Conservation (phyloP, 148 eudicot species). For the Silene latifolia region DNA sequence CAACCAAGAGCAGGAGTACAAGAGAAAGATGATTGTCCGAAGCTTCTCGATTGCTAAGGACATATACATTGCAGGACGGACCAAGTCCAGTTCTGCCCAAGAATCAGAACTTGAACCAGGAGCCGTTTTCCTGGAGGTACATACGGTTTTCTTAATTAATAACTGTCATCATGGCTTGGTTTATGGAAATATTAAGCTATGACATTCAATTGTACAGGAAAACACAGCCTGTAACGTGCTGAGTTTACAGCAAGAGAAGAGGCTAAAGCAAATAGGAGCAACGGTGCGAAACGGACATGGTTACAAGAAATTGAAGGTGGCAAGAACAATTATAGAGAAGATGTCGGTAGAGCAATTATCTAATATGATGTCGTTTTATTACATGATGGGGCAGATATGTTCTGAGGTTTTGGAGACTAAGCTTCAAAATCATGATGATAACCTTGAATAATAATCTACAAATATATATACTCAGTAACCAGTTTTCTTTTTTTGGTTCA, state of each 20-base stretch:
- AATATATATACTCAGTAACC: no score
- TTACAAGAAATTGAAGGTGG: constrained; percentile 35
- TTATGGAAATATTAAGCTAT: neutral
- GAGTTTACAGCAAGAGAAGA: constrained; percentile 42
- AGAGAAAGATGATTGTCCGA: constrained; percentile 39
- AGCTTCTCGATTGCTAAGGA: constrained; percentile 45
- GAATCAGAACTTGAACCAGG: constrained; percentile 41
- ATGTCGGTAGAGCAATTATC: constrained; percentile 44
- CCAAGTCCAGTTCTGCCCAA: constrained; percentile 4
- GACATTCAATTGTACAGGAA: constrained; percentile 36
- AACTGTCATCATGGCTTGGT: neutral
- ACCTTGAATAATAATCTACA: neutral
- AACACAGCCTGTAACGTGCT: constrained; percentile 25
- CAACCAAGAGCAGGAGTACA: constrained; percentile 40
- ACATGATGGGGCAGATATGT: constrained; percentile 43
- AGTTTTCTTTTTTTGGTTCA: no score
- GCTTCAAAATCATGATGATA: constrained; percentile 27
- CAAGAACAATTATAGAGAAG: constrained; percentile 32
- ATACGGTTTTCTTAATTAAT: neutral
- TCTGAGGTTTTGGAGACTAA: constrained; percentile 41
- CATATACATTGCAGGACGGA: constrained; percentile 32
- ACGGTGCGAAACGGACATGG: constrained; percentile 39
- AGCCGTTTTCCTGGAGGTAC: constrained; percentile 43
- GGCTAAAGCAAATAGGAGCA: constrained; percentile 51
- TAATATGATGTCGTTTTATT: constrained; percentile 41